Percentiles rank a stretch among this genome's conserved stretches.
phyloP scores from a whole-genome alignment of 2,329 filamentous ascomycete species.

The Ophiosphaerella narmari region DNA sequence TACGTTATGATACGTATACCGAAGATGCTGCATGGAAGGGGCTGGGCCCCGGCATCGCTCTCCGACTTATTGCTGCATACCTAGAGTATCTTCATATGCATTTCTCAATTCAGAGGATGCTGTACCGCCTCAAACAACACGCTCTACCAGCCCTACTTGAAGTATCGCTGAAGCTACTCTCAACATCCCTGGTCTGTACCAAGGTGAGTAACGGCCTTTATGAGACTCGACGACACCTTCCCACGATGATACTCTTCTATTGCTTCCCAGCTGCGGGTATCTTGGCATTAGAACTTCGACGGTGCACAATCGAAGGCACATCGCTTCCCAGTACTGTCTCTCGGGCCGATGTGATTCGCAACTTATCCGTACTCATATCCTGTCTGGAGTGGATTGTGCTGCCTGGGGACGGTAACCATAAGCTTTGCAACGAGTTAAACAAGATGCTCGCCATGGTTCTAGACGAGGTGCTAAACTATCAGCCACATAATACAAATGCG shows the following conservation, averaged over 20 bases:
- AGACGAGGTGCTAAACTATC: constrained; percentile 44
- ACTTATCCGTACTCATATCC: constrained; percentile 42
- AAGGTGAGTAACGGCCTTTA: constrained; percentile 39
- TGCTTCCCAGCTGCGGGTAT: constrained; percentile 43
- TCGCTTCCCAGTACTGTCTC: constrained; percentile 35
- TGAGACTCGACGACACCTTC: constrained; percentile 37
- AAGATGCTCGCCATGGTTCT: constrained; percentile 43
- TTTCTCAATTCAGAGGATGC: constrained; percentile 40
- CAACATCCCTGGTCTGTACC: constrained; percentile 36
- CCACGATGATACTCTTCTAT: constrained; percentile 42
- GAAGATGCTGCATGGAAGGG: constrained; percentile 37
- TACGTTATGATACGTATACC: constrained; percentile 42
- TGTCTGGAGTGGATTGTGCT: constrained; percentile 42
- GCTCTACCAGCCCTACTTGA: constrained; percentile 38
- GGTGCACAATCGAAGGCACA: constrained; percentile 39
- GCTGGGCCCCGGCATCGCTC: constrained; percentile 25
- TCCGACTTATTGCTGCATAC: constrained; percentile 38
- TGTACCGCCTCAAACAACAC: constrained; percentile 38
- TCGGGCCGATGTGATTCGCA: constrained; percentile 43
- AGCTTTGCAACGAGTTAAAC: constrained; percentile 42
- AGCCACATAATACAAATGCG: constrained; percentile 26
- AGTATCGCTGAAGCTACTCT: constrained; percentile 40
- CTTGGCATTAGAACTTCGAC: constrained; percentile 39
- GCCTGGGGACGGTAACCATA: constrained; percentile 42
- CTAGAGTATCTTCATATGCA: constrained; percentile 42